A percentile compares a stretch with the other conserved stretches of the same genome.
These are phyloP conservation scores for Myxozyma kluyveri DNA, from an alignment of 805 yeast species.

Conservation along the genomic window DNA sequence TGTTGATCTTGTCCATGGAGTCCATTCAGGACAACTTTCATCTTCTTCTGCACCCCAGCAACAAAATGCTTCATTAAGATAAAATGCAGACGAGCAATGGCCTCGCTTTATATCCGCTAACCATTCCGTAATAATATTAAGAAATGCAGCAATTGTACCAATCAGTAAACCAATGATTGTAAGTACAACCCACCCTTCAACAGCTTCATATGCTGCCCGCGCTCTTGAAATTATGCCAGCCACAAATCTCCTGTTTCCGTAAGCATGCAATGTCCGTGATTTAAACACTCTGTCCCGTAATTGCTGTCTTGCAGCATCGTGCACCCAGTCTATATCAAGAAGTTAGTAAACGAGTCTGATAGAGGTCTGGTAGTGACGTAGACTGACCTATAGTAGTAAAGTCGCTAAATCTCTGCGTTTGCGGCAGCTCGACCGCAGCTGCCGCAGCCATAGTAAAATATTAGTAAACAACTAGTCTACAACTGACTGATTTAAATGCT, in stretches of 20 bases:
- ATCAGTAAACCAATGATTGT: slow-evolving; percentile 71
- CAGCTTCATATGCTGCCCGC: slow-evolving; percentile 33
- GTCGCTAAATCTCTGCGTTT: slow-evolving; percentile 48
- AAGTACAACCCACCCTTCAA: slow-evolving; percentile 69
- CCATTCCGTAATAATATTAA: slow-evolving; percentile 83
- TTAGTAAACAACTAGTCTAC: background rate
- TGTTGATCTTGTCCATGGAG: slow-evolving; percentile 52
- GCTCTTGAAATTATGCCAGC: slow-evolving; percentile 12
- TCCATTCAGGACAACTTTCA: slow-evolving; percentile 64
- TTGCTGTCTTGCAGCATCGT: slow-evolving; percentile 45
- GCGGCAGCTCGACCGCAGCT: slow-evolving; percentile 27
- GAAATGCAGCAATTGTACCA: slow-evolving; percentile 78
- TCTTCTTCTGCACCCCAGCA: slow-evolving; percentile 61
- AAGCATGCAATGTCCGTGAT: slow-evolving; percentile 4
- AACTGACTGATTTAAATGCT: background rate
- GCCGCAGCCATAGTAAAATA: slow-evolving; percentile 5
- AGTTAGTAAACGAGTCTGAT: background rate
- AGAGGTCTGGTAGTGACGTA: background rate
- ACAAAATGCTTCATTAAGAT: slow-evolving; percentile 73
- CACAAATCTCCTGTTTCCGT: slow-evolving; percentile 3
- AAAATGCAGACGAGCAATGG: slow-evolving; percentile 65
- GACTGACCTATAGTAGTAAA: slow-evolving; percentile 41
- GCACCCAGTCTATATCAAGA: slow-evolving; percentile 53
- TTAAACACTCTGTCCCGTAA: slow-evolving; percentile 23
- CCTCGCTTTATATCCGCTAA: slow-evolving; percentile 78